Conservation (phyloP, 164 flowering plant species). For the Sextonia rubra region DNA sequence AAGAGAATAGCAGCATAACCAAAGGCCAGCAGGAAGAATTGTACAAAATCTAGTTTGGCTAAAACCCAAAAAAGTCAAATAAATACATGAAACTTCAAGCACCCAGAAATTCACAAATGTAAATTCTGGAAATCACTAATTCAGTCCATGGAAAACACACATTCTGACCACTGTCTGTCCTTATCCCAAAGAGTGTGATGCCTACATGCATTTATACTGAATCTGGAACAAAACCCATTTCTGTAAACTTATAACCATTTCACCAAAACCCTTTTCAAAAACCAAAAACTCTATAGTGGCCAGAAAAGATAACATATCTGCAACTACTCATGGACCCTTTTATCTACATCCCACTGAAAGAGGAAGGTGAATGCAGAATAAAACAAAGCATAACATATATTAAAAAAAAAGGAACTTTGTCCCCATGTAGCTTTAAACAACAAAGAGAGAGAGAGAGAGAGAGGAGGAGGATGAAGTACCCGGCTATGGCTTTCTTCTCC, state of each 20-base stretch:
- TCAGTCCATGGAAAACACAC: not conserved
- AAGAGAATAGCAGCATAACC: too few species aligned
- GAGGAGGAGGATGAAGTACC: constrained; percentile 19
- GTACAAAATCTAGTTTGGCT: not conserved
- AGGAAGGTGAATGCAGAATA: not conserved
- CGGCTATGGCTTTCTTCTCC: constrained; percentile 27
- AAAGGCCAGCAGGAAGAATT: too few species aligned
- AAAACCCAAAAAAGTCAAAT: not conserved
- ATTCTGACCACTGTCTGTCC: not conserved
- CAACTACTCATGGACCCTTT: not conserved
- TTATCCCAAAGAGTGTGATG: not conserved
- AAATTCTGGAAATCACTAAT: not conserved
- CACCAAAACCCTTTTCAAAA: not conserved
- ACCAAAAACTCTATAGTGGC: not conserved
- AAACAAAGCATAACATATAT: not conserved
- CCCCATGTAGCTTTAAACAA: not conserved
- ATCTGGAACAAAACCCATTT: not conserved
- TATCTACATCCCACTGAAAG: not conserved
- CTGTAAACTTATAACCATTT: not conserved
- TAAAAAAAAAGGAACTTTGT: not conserved
- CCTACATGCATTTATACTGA: not conserved
- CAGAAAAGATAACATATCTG: not conserved
- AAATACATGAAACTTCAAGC: not conserved
- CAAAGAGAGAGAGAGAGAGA: not conserved
- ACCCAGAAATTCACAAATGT: not conserved